phyloP scores from a whole-genome alignment of 441 rosid species.

The Cnidoscolus chayamansa region DNA sequence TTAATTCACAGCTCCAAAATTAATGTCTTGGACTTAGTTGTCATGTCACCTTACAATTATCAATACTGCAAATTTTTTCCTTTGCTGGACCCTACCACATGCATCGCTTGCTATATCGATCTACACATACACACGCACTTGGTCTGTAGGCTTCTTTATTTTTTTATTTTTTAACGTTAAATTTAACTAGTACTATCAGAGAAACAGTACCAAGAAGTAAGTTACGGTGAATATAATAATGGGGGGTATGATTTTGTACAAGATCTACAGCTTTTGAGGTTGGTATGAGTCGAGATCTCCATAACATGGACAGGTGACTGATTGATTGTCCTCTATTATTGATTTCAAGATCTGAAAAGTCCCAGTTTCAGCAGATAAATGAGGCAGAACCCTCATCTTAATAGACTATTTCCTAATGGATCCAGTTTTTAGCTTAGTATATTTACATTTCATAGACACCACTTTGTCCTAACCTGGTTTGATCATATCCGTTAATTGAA shows the following conservation, averaged over 20 bases:
- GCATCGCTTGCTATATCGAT: slow-evolving; percentile 4
- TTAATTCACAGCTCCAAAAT: neutral
- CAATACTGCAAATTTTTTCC: neutral
- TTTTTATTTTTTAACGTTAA: no score
- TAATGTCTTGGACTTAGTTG: no score
- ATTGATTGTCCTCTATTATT: slow-evolving; percentile 16
- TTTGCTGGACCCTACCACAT: slow-evolving; percentile 16
- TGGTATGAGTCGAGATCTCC: neutral
- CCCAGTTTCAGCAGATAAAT: slow-evolving; percentile 4
- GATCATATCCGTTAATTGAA: neutral
- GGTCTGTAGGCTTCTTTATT: no score
- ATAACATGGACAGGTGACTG: slow-evolving; percentile 5
- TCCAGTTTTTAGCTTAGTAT: neutral
- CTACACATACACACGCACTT: neutral
- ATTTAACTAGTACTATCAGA: no score
- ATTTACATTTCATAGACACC: neutral
- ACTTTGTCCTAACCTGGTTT: neutral
- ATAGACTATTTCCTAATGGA: neutral
- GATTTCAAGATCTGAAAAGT: neutral
- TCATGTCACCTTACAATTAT: neutral
- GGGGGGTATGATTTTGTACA: neutral
- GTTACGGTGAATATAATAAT: no score
- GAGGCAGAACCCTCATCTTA: slow-evolving; percentile 4
- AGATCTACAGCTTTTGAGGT: neutral
- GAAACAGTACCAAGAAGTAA: neutral